Conservation (phyloP, 148 eudicot genomes). For the Nepenthes mirabilis region DNA sequence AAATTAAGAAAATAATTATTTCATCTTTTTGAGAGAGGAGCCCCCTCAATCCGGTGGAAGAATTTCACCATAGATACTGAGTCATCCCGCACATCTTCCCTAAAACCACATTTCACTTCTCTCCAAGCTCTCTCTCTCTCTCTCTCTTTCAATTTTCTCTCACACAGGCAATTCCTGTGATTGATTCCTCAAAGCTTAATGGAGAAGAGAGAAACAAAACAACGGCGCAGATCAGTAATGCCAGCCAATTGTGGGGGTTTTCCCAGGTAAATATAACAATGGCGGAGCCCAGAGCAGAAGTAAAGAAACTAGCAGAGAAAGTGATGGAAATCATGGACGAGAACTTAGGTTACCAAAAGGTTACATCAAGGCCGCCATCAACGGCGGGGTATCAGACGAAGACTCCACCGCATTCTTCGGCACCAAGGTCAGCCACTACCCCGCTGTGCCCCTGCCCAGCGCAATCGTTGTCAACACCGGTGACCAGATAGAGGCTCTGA, state of each 20-base stretch:
- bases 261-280: constrained; percentile 73
- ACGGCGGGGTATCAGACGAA: constrained; percentile 15
- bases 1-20: too few species aligned
- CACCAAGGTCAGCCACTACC: constrained; percentile 91
- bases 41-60: too few species aligned
- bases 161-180: constrained; percentile 91
- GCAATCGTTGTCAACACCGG: constrained; percentile 67
- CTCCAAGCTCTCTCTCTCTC: not conserved
- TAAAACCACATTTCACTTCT: not conserved
- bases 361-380: constrained; percentile 67
- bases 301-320: constrained; percentile 54
- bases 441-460: constrained; percentile 65
- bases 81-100: not conserved
- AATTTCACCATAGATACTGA: constrained; percentile 23
- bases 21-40: too few species aligned
- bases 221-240: constrained; percentile 57
- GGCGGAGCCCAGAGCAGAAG: constrained; percentile 56
- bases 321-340: constrained; percentile 86
- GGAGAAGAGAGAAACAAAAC: constrained; percentile 71
- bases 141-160: too few species aligned
- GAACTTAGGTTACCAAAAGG: constrained; percentile 72
- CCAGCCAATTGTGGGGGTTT: constrained; percentile 90
- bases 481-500: constrained; percentile 80
- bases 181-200: constrained; percentile 76
- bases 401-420: constrained; percentile 61